Base-by-base conservation (phyloP, 2,329 filamentous ascomycete genomes). In the Rutstroemia sydowiana region DNA sequence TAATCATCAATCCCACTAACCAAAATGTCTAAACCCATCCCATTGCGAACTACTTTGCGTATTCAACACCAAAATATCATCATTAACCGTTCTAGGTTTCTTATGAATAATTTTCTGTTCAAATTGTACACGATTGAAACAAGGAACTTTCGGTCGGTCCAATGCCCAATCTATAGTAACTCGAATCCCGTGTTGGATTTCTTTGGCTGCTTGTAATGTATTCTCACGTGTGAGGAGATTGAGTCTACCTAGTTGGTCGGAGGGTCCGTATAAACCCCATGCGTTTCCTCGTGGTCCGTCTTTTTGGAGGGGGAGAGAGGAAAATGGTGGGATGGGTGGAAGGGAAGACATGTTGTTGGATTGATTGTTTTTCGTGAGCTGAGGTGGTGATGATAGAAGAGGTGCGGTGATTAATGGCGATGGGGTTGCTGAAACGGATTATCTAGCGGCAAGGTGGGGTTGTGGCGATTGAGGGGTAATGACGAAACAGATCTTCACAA, bases 61-160 rank as follows among this genome's bases (percentile, higher is more conserved):
- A 64, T 82, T 81, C 60, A 81, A 78, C 1, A 71, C 73, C 73
- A 77, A 76, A n/a, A 76, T 66, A 63, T 84, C 79, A 61, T 84
- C 80, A 61, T 84, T 82, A 31, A 83, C 75, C 5, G 71, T 68
- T 14, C 73, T 66, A 2, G 75, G 75, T 2, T 69, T 63, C 65
- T 79, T 80, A 41, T 73, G 69, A 52, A 75, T 71, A 23, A 82
- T 64, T 14, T 76, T 64, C 58, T 79, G 73, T 54, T 78, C 70
- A 61, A 85, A 81, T 3, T 71, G 72, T 69, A 65, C 84, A 82
- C 10, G 76, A 7, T 48, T 39, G 26, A 54, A 57, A 26, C 48
- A 46, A 13, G 48, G 48, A 2, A 32, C 18, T 6, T 30, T 28
- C 11, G 48, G 48, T 21, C 47, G 32, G 10, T 46, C 16, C 18